Conservation (phyloP, 306 rosid species). For the Hippophae gyantsensis region DNA sequence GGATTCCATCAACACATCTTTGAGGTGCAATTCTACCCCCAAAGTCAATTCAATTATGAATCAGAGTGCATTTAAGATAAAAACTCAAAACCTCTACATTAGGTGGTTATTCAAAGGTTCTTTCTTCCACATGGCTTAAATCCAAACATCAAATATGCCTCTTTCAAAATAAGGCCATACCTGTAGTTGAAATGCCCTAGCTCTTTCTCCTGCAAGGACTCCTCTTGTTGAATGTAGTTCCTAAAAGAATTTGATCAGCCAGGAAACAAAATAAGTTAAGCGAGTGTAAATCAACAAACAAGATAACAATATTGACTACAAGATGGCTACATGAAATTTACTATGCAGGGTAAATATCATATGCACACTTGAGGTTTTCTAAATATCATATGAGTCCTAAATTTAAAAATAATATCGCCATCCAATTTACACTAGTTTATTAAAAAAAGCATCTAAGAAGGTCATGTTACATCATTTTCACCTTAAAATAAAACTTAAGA, state of each 20-base stretch:
- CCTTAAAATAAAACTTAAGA: no score
- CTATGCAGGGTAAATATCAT: neutral
- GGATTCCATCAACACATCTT: no score
- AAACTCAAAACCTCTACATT: neutral
- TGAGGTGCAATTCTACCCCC: no score
- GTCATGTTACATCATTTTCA: no score
- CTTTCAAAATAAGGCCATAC: constrained; percentile 21
- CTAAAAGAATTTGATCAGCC: constrained; percentile 24
- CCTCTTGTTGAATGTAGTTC: constrained; percentile 97
- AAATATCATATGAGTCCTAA: no score
- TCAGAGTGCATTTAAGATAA: neutral
- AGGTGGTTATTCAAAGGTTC: neutral
- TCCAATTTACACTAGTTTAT: no score
- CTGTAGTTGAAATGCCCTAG: constrained; percentile 91
- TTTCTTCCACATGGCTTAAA: neutral
- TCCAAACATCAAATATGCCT: neutral
- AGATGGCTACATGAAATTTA: constrained; percentile 1
- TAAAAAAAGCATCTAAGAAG: no score
- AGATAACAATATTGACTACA: neutral
- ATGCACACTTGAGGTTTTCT: no score
- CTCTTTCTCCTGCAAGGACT: constrained; percentile 83
- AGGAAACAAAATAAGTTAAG: neutral
- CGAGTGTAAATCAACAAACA: neutral
- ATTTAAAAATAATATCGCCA: no score
- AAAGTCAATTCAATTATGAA: neutral